Evolutionary conservation across 73 alveolate species (phyloP), one percentile per base, ranked within the genome.

Genomic region (Paramecium tetraurelia): DNA sequence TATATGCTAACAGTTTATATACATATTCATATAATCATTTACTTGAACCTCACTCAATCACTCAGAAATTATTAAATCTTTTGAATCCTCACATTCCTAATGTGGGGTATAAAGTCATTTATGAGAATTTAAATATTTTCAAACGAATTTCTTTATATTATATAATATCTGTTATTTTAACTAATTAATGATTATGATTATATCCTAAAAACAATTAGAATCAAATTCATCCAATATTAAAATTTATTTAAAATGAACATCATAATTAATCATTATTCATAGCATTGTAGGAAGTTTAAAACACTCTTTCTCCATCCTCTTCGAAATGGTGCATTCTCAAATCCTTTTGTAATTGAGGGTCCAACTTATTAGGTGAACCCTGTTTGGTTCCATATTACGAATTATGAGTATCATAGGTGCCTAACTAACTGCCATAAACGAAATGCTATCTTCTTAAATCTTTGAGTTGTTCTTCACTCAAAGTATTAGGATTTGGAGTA

Each of bases 361-460:
- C 43, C 33, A 80, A 80, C 48, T 80, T 80, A 80, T 80, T 80
- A 4, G 90, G 90, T 10, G 90, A 76, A 22, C 90, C 90, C 11
- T 44, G 18, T 24, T 46, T 80, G 10, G 75, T 44, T 3, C 90
- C 90, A 80, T 80, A 80, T 48, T 80, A 24, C 21, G 70, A 43
- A 80, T 46, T 80, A 9, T 80, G 90, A 24, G 90, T 33, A 22
- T 41, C 24, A 46, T 41, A 80, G 10, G 46, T 44, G 7, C 35
- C 31, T 80, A 11, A 40, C 38, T 80, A 46, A 43, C 43, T 27
- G 7, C 90, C 90, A 20, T 40, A 43, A 6, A 80, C 75, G 46
- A 44, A 80, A 46, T 80, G 90, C 18, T 80, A 59, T 80, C 72
- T 48, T 46, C 90, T 80, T 46, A 80, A 80, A 22, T 80, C 76